Percentiles rank a stretch among this genome's conserved stretches.
phyloP scores from a whole-genome alignment of 441 rosid species.

The Brassica hybrid region DNA sequence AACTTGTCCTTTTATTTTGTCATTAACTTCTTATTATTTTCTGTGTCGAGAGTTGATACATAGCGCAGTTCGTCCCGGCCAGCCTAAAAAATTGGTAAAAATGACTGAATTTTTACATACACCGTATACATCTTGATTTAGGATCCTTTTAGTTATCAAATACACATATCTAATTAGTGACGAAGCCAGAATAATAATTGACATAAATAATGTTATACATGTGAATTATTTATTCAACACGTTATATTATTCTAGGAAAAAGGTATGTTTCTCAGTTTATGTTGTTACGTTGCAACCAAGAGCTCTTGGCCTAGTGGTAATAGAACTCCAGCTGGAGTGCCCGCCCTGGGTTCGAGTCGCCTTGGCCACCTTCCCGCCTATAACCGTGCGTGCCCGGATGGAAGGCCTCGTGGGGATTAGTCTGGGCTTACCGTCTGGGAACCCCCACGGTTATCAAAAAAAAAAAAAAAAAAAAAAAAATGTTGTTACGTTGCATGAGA shows the following conservation, averaged over 20 bases:
- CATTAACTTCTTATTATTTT: conserved; percentile 31
- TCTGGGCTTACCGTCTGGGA: too few relatives aligned
- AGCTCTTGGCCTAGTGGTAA: too few relatives aligned
- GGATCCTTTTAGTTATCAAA: not conserved
- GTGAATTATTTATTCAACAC: not conserved
- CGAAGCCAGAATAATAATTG: too few relatives aligned
- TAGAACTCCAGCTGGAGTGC: too few relatives aligned
- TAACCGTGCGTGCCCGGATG: too few relatives aligned
- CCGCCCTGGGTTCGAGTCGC: too few relatives aligned
- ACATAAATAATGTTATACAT: too few relatives aligned
- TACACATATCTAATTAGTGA: not conserved
- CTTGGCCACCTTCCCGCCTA: too few relatives aligned
- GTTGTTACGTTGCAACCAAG: not conserved
- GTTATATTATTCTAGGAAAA: not conserved
- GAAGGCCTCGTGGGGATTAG: too few relatives aligned
- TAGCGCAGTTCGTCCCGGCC: not conserved
- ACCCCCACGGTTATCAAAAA: too few relatives aligned
- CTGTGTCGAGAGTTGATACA: conserved; percentile 1
- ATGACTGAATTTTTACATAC: not conserved
- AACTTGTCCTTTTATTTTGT: conserved; percentile 4
- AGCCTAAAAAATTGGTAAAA: not conserved
- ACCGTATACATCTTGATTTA: not conserved
- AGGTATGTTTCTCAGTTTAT: not conserved
- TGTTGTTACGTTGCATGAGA: not conserved
- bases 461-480: too few relatives aligned